phyloP scores from a whole-genome alignment of 2,329 filamentous ascomycete genomes.

The Aspergillus caelatus region DNA sequence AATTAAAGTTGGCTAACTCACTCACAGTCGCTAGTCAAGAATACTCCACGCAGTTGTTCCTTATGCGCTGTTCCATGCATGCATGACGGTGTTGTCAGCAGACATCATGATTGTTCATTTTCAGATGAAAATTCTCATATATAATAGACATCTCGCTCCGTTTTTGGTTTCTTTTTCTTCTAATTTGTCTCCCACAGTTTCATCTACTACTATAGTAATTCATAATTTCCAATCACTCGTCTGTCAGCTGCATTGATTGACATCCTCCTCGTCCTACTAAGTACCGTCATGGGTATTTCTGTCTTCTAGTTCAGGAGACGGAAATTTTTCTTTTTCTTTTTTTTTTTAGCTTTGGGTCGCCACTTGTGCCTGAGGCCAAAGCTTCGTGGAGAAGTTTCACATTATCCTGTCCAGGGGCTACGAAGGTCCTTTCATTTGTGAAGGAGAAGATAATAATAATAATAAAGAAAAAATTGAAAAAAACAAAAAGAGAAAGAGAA shows the following conservation, averaged over 20 bases:
- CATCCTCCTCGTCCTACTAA: neutral
- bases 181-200: neutral
- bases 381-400: neutral
- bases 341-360: conserved; percentile 16
- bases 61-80: conserved; percentile 28
- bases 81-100: conserved; percentile 21
- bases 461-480: neutral
- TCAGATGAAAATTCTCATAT: conserved; percentile 4
- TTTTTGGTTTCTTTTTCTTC: neutral
- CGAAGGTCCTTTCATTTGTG: conserved; percentile 6
- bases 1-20: conserved; percentile 23
- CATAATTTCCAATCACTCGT: neutral
- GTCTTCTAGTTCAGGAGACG: conserved; percentile 17
- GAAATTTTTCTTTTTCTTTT: conserved; percentile 6
- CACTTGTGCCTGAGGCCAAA: conserved; percentile 2
- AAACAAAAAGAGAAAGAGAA: neutral
- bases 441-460: neutral
- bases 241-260: neutral
- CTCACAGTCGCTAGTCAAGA: conserved; percentile 6
- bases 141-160: conserved; percentile 1
- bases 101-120: conserved; percentile 6
- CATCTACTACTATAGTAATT: neutral
- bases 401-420: conserved; percentile 1
- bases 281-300: conserved; percentile 13
- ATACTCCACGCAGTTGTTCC: conserved; percentile 23